Evolutionary conservation across 331 rosid species (phyloP), one percentile per base, ranked within the genome.

Genomic region (Telfairia occidentalis): DNA sequence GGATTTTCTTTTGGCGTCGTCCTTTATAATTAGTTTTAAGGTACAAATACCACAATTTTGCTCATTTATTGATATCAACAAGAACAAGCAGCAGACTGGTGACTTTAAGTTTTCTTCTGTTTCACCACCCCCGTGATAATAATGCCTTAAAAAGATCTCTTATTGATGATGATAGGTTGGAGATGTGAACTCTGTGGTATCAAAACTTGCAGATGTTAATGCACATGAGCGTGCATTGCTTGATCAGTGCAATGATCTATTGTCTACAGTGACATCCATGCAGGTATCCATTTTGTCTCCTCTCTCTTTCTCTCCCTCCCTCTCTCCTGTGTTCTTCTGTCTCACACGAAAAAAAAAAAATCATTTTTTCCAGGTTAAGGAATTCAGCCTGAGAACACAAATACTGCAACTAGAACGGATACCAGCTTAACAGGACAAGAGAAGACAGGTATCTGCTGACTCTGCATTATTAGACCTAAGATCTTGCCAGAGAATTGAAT

Each of bases 141-240:
- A 67, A 67, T 43, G 34, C 73, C 37, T 15, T 42, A 23, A 69
- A 69, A 69, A 23, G 38, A 24, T 48, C 59, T 48, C 16, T 18
- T 66, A 75, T 24, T 73, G 38, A 52, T 45, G 37, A 29, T 79
- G 28, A 61, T 78, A 87, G 91, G 91, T 79, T 71, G 91, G 77
- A 43, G 80, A 83, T 58, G 82, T 81, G 73, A 85, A 81, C 79
- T 81, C 85, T 32, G 72, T 69, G 80, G 89, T 79, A 55, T 75
- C 61, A 43, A 88, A 87, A 77, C 83, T 87, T 77, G 79, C 87
- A 21, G 83, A 75, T 46, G 40, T 77, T 35, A 85, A 77, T 43
- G 83, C 81, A 9, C 74, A 81, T 79, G 91, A 87, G 89, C 91
- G 74, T 43, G 84, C 81, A 71, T 59, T 83, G 81, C 91, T 87